Evolutionary conservation across 768 basidiomycete genomes (phyloP).

Genomic region (Tulasnella sp.): DNA sequence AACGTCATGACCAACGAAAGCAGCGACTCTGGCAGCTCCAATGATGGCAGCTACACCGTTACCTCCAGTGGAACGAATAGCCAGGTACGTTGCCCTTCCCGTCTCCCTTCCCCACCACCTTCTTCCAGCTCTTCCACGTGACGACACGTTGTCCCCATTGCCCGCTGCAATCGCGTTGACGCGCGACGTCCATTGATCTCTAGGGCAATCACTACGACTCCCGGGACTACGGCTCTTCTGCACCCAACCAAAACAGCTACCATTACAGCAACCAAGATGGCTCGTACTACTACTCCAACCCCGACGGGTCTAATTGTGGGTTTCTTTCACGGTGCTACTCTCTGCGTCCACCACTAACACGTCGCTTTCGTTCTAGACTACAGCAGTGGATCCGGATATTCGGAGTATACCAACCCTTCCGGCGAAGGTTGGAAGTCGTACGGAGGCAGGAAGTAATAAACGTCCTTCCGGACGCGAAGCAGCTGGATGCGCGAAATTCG

Average conservation of each 20-base stretch:
- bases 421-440: conserved; percentile 5
- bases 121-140: too few relatives aligned
- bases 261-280: conserved; percentile 31
- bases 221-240: conserved; percentile 18
- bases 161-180: too few relatives aligned
- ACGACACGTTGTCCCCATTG: neutral
- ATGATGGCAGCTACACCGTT: neutral
- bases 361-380: neutral
- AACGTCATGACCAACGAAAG: too few relatives aligned
- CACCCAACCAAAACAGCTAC: conserved; percentile 17
- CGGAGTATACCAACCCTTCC: conserved; percentile 9
- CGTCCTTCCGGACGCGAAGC: too few relatives aligned
- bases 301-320: conserved; percentile 14
- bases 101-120: neutral
- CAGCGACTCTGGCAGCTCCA: neutral
- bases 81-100: neutral
- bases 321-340: neutral
- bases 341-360: neutral
- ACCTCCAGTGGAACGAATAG: conserved; percentile 7
- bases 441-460: conserved; percentile 6
- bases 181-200: too few relatives aligned
- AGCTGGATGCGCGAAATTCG: too few relatives aligned
- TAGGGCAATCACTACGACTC: conserved; percentile 18
- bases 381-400: conserved; percentile 3
- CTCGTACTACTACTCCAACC: conserved; percentile 22